Conservation (phyloP, 202 grass and related monocot species). For the Carex arenaria region DNA sequence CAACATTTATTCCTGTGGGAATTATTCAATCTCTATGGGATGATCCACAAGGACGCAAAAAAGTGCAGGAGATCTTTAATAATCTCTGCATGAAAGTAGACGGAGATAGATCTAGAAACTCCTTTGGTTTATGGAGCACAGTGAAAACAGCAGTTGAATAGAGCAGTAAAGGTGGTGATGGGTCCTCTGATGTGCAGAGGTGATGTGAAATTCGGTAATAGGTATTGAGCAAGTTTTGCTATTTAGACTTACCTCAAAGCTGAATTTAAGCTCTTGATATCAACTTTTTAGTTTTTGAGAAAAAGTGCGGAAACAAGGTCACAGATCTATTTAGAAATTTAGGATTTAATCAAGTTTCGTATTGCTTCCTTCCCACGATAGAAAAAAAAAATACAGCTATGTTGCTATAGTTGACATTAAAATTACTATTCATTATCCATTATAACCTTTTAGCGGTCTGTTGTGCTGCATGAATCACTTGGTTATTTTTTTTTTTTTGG, state of each 20-base stretch:
- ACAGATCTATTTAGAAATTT: background rate
- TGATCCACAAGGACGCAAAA: background rate
- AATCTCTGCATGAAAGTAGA: slow-evolving; percentile 23
- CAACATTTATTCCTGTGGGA: slow-evolving; percentile 24
- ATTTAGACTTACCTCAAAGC: background rate
- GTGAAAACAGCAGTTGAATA: background rate
- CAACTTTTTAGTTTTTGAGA: background rate
- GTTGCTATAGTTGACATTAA: too few species aligned
- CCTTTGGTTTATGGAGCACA: background rate
- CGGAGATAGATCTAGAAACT: background rate
- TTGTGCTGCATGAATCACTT: too few species aligned
- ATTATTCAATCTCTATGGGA: slow-evolving; percentile 27
- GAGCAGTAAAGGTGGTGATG: background rate
- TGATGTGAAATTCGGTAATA: background rate
- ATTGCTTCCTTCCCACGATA: background rate
- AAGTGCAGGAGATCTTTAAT: slow-evolving; percentile 9
- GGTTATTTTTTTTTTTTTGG: too few species aligned
- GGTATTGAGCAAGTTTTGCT: background rate
- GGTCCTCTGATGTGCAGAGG: background rate
- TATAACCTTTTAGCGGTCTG: too few species aligned
- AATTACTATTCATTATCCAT: too few species aligned
- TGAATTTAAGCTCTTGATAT: background rate
- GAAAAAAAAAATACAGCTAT: too few species aligned
- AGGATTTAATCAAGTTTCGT: too few species aligned
- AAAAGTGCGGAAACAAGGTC: background rate